Evolutionary conservation across 1,139 yeast species (phyloP).

Genomic region (Blastobotrys buckinghamii): DNA sequence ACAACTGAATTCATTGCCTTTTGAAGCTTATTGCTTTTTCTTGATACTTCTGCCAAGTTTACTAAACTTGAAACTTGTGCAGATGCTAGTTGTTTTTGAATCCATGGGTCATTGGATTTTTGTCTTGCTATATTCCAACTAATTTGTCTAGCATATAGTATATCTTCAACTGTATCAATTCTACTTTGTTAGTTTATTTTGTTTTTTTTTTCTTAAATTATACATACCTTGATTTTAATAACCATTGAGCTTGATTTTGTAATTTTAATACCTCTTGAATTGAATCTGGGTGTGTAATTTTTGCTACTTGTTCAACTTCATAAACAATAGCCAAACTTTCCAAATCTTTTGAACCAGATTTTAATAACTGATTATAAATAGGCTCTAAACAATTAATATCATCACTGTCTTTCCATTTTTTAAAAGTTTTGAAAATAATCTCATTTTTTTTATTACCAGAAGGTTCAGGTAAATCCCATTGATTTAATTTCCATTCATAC

Average conservation of each 20-base stretch:
- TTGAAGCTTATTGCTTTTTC: conserved; percentile 8
- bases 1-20: conserved; percentile 13
- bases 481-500: conserved; percentile 53
- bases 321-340: conserved; percentile 4
- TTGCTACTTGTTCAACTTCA: conserved; percentile 6
- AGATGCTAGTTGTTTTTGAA: neutral
- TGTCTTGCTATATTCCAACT: conserved; percentile 16
- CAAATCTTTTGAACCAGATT: conserved; percentile 10
- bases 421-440: conserved; percentile 44
- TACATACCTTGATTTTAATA: conserved; percentile 5
- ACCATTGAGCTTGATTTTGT: neutral
- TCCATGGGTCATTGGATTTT: neutral
- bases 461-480: conserved; percentile 59
- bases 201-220: neutral
- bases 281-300: conserved; percentile 2
- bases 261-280: neutral
- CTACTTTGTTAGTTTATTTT: neutral
- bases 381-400: neutral
- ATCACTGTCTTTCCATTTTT: conserved; percentile 20
- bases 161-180: conserved; percentile 17
- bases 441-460: conserved; percentile 35
- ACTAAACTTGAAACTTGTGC: conserved; percentile 9
- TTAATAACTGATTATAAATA: neutral
- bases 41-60: conserved; percentile 21
- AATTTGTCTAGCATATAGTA: conserved; percentile 21